Evolutionary conservation across 371 early-diverging fungal species (phyloP).

Genomic region (Synchytrium microbalum): DNA sequence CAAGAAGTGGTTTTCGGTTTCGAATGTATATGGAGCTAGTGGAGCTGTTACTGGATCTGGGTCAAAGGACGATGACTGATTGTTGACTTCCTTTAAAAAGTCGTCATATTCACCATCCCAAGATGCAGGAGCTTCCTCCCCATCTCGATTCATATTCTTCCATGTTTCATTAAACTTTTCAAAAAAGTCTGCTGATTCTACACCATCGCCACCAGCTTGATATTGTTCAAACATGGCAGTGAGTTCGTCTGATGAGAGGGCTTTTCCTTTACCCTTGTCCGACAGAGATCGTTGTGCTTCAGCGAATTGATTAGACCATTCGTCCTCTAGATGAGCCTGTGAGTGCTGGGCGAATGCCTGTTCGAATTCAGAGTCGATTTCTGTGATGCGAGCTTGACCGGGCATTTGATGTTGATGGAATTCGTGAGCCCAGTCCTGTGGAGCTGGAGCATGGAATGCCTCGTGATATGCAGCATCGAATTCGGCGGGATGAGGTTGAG

Average conservation of each 20-base stretch:
- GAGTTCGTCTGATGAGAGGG: not conserved
- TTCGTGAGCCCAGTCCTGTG: not conserved
- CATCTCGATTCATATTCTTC: not conserved
- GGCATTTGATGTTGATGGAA: not conserved
- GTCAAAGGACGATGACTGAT: conserved; percentile 10
- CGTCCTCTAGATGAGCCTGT: not conserved
- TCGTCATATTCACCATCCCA: conserved; percentile 17
- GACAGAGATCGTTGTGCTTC: conserved; percentile 5
- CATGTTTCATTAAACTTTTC: conserved; percentile 9
- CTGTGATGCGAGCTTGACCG: no score
- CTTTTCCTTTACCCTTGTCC: conserved; percentile 14
- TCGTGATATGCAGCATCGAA: no score
- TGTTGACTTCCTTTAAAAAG: not conserved
- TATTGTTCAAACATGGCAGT: not conserved
- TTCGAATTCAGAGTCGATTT: conserved; percentile 15
- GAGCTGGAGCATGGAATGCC: conserved; percentile 1
- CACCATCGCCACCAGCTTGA: not conserved
- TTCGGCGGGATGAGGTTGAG: no score
- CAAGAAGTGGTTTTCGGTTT: conserved; percentile 30
- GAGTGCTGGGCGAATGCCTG: conserved; percentile 10
- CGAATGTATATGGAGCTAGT: conserved; percentile 29
- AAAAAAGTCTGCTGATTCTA: conserved; percentile 9
- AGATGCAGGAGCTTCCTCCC: not conserved
- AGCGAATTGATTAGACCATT: conserved; percentile 20
- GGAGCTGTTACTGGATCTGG: conserved; percentile 30